These are phyloP conservation scores for Metarhizium anisopliae DNA, from an alignment of 2,329 filamentous ascomycete genomes.

Conservation along the genomic window DNA sequence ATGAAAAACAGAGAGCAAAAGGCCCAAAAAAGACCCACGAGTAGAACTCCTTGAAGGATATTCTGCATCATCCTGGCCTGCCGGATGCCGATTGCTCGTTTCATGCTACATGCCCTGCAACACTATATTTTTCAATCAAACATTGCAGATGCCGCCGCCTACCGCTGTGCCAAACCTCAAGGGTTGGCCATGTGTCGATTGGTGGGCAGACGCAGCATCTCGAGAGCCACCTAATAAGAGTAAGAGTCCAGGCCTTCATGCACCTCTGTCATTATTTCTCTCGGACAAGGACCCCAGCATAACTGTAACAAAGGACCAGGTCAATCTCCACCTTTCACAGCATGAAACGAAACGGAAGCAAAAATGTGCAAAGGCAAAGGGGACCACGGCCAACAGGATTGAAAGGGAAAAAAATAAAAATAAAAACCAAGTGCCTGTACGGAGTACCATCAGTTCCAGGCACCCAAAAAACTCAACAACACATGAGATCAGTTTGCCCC, in stretches of 20 bases:
- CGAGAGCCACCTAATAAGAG: background rate
- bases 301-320: background rate
- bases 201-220: background rate
- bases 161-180: background rate
- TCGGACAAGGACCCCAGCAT: background rate
- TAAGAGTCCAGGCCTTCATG: background rate
- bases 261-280: background rate
- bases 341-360: background rate
- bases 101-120: background rate
- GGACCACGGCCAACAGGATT: background rate
- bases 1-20: background rate
- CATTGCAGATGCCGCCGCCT: background rate
- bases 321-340: background rate
- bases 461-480: background rate
- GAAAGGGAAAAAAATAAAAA: background rate
- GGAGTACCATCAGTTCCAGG: background rate
- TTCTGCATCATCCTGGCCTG: background rate
- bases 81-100: background rate
- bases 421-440: background rate
- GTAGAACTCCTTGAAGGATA: background rate
- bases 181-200: background rate
- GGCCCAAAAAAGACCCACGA: background rate
- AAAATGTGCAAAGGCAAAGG: background rate
- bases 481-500: background rate
- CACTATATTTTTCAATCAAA: background rate